phyloP scores from a whole-genome alignment of 202 grass and related monocot genomes.

The Hordeum pubiflorum region DNA sequence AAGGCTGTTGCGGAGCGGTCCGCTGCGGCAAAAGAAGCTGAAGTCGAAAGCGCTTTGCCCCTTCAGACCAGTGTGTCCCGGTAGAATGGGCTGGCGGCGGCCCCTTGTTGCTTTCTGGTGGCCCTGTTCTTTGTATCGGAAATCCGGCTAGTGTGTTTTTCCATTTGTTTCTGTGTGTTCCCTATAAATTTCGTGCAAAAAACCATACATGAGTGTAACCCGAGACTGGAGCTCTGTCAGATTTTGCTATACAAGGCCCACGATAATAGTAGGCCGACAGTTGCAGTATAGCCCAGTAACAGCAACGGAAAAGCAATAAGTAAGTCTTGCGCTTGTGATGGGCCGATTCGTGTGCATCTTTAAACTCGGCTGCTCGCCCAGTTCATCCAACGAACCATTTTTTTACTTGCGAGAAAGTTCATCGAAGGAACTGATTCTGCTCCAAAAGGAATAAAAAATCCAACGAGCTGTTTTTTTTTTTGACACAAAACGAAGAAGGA shows the following conservation, averaged over 20 bases:
- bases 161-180: background rate
- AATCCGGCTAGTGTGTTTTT: background rate
- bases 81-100: slow-evolving; percentile 26
- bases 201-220: background rate
- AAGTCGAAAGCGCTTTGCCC: slow-evolving; percentile 63
- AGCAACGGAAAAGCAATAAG: background rate
- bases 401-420: no score
- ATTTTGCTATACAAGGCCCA: background rate
- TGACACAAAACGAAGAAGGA: background rate
- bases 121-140: background rate
- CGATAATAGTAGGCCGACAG: background rate
- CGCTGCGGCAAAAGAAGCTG: slow-evolving; percentile 33
- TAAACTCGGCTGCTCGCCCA: background rate
- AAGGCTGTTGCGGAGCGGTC: slow-evolving; percentile 56
- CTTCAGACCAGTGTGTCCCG: slow-evolving; percentile 73
- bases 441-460: background rate
- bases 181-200: background rate
- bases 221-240: background rate
- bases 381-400: background rate
- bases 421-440: background rate
- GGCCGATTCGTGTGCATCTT: background rate
- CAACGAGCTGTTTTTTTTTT: no score
- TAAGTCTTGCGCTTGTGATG: background rate
- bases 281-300: background rate
- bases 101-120: background rate